These are phyloP conservation scores for Pinguiococcus pyrenoidosus DNA, from an alignment of 108 stramenopile species.

Conservation along the genomic window DNA sequence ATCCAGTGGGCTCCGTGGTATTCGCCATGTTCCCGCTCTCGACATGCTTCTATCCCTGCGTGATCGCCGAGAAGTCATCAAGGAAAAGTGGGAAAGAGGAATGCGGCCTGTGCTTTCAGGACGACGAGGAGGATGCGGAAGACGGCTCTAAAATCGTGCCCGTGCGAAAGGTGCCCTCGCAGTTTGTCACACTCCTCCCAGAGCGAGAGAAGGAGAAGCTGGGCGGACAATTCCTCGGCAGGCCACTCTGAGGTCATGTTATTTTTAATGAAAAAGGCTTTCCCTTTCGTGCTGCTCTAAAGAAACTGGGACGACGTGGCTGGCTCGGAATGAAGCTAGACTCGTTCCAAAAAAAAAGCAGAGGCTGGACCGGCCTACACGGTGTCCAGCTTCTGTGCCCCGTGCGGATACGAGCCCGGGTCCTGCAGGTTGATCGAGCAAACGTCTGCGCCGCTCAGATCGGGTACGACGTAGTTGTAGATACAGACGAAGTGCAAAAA, in stretches of 20 bases:
- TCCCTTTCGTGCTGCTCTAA: neutral
- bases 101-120: too few relatives aligned
- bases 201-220: too few relatives aligned
- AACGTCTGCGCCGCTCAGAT: conserved; percentile 5
- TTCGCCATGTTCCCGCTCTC: too few relatives aligned
- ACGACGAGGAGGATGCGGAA: too few relatives aligned
- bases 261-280: neutral
- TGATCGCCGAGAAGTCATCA: too few relatives aligned
- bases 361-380: neutral
- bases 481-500: conserved; percentile 40
- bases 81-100: too few relatives aligned
- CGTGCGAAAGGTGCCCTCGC: too few relatives aligned
- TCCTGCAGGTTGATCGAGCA: neutral
- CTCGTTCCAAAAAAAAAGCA: neutral
- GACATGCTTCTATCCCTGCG: too few relatives aligned
- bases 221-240: neutral
- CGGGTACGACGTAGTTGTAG: conserved; percentile 35
- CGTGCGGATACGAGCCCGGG: neutral
- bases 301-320: neutral
- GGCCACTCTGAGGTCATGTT: neutral
- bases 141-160: too few relatives aligned
- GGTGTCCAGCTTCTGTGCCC: neutral
- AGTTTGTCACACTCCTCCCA: too few relatives aligned
- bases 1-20: too few relatives aligned
- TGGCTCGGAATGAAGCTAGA: neutral